Evolutionary conservation across 2,329 filamentous ascomycete species (phyloP).

Genomic region (Hymenoscyphus repandus): DNA sequence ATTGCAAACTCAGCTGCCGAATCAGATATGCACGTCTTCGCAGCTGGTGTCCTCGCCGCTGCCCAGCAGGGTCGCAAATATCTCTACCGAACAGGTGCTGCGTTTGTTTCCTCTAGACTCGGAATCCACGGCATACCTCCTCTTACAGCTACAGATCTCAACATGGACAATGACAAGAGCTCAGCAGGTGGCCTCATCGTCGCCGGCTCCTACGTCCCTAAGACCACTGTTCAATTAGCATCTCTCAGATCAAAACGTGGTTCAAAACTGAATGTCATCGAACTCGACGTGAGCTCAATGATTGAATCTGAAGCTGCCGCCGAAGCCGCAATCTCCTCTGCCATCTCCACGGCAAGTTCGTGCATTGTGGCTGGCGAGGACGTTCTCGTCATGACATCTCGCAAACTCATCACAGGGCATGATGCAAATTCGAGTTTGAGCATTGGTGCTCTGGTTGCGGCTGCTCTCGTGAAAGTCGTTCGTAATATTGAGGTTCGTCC

Average conservation of each 20-base stretch:
- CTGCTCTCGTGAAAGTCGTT: constrained; percentile 46
- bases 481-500: constrained; percentile 42
- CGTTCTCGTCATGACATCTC: constrained; percentile 54
- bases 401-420: constrained; percentile 43
- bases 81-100: constrained; percentile 38
- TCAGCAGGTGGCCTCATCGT: constrained; percentile 46
- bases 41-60: constrained; percentile 38
- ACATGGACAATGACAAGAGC: constrained; percentile 27
- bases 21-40: constrained; percentile 50
- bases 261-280: constrained; percentile 28
- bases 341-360: constrained; percentile 29
- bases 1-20: constrained; percentile 49
- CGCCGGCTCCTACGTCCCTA: constrained; percentile 53
- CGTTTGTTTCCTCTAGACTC: constrained; percentile 43
- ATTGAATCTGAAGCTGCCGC: not conserved
- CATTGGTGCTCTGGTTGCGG: constrained; percentile 49
- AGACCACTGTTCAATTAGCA: constrained; percentile 51
- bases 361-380: constrained; percentile 42
- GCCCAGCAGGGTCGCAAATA: constrained; percentile 32
- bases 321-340: not conserved
- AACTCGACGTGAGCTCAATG: constrained; percentile 45
- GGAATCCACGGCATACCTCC: constrained; percentile 48
- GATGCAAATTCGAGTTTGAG: constrained; percentile 47
- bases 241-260: constrained; percentile 34
- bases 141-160: constrained; percentile 41